These are phyloP conservation scores for Candida gigantensis DNA, from an alignment of 1,139 yeast genomes.

Conservation along the genomic window DNA sequence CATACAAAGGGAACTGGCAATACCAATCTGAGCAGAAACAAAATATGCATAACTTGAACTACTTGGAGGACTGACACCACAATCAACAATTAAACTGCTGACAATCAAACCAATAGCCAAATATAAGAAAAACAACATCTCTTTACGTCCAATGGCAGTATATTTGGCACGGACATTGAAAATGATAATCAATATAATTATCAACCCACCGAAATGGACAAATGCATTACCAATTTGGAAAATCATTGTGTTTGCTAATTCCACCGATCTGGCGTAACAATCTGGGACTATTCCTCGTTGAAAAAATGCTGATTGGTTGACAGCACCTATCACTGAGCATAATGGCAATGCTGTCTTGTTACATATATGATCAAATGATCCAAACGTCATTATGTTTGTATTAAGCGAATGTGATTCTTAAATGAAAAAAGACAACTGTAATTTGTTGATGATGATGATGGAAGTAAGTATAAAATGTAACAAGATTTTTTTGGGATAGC, in stretches of 20 bases:
- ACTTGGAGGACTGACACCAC: constrained; percentile 91
- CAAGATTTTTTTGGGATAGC: too few species aligned
- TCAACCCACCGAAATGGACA: constrained; percentile 73
- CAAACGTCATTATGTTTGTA: constrained; percentile 70
- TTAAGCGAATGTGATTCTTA: too few species aligned
- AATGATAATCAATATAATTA: constrained; percentile 67
- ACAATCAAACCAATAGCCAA: constrained; percentile 58
- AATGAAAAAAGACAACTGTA: too few species aligned
- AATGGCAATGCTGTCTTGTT: constrained; percentile 71
- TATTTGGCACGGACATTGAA: constrained; percentile 79
- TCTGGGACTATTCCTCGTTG: constrained; percentile 64
- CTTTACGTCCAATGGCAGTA: constrained; percentile 91
- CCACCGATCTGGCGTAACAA: constrained; percentile 86
- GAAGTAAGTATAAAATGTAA: too few species aligned
- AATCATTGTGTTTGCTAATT: constrained; percentile 85
- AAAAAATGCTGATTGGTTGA: constrained; percentile 29
- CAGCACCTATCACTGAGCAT: constrained; percentile 62
- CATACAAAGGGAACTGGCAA: constrained; percentile 70
- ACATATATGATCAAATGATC: constrained; percentile 71
- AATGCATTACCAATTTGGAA: constrained; percentile 91
- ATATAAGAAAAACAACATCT: constrained; percentile 76
- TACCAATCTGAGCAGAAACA: constrained; percentile 77
- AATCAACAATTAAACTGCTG: constrained; percentile 74
- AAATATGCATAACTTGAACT: constrained; percentile 74
- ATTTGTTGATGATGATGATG: too few species aligned